phyloP scores from a whole-genome alignment of 2,329 filamentous ascomycete genomes.

The Cladophialophora carrionii region DNA sequence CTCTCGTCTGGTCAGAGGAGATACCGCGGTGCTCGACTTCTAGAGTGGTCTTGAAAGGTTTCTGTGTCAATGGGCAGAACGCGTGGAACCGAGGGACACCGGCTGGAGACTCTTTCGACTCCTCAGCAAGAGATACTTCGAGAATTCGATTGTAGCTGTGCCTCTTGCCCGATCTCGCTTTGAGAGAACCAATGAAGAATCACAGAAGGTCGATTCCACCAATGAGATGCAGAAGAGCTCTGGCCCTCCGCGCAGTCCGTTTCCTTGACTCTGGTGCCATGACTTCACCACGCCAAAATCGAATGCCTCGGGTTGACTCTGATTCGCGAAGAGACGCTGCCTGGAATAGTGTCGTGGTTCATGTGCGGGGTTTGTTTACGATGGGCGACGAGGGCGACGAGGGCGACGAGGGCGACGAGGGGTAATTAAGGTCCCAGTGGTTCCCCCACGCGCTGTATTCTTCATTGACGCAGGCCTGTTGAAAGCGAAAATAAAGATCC shows the following conservation, averaged over 20 bases:
- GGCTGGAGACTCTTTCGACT: not conserved
- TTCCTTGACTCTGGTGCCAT: not conserved
- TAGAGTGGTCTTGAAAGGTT: not conserved
- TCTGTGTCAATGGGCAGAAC: not conserved
- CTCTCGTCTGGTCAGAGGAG: not conserved
- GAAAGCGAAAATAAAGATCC: not conserved
- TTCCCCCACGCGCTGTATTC: not conserved
- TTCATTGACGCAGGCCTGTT: not conserved
- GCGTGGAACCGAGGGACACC: not conserved
- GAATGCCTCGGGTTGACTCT: not conserved
- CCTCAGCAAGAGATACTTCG: not conserved
- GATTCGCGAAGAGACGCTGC: not conserved
- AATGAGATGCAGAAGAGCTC: not conserved
- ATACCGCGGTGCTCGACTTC: not conserved
- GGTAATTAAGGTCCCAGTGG: no score
- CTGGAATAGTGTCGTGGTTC: not conserved
- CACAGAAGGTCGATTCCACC: not conserved
- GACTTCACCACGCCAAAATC: not conserved
- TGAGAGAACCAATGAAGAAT: not conserved
- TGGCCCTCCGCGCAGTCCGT: not conserved
- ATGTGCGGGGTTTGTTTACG: not conserved
- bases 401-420: no score
- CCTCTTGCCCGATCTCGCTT: not conserved
- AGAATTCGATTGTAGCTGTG: not conserved
- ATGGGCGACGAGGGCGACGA: not conserved